A percentile compares a stretch with the other conserved stretches of the same genome.
Evolutionary conservation across 1,284 basidiomycete species (phyloP).

Genomic region (Sporisorium graminicola): DNA sequence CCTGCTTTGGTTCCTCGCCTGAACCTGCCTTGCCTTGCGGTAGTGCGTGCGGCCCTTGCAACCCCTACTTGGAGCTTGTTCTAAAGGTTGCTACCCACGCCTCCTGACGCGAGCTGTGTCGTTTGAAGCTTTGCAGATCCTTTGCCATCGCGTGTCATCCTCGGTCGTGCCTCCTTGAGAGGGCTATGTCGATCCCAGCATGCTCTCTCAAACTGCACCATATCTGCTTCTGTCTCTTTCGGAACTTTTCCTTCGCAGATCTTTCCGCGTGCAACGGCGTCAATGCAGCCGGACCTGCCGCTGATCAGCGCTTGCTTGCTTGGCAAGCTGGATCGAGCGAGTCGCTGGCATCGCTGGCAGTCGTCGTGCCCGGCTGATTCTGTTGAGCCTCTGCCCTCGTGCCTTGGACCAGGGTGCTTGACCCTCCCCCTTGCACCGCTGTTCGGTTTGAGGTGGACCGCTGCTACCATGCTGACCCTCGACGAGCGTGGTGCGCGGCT

Average conservation of each 20-base stretch:
- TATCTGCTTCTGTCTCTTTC: slow-evolving; percentile 16
- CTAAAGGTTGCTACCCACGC: slow-evolving; percentile 13
- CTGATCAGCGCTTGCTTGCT: neutral
- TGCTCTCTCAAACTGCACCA: slow-evolving; percentile 1
- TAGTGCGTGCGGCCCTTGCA: slow-evolving; percentile 13
- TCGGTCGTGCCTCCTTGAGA: neutral
- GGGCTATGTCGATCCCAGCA: neutral
- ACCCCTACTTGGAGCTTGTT: slow-evolving; percentile 36
- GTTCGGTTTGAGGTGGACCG: neutral
- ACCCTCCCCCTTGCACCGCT: neutral
- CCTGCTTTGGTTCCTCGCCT: slow-evolving; percentile 20
- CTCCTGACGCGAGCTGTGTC: slow-evolving; percentile 19
- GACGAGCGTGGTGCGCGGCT: neutral
- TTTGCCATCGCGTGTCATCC: neutral
- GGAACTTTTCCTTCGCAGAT: slow-evolving; percentile 29
- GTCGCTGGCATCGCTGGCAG: neutral
- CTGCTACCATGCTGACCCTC: neutral
- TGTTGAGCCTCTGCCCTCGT: neutral
- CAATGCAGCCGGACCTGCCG: neutral
- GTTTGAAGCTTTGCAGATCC: slow-evolving; percentile 15
- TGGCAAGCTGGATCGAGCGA: neutral
- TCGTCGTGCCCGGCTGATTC: neutral
- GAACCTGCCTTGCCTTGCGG: slow-evolving; percentile 18
- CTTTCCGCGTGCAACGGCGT: slow-evolving; percentile 5
- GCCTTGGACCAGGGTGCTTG: slow-evolving; percentile 4